Conservation (phyloP, 225 moss, liverwort and hornwort genomes). For the Climacium dendroides region DNA sequence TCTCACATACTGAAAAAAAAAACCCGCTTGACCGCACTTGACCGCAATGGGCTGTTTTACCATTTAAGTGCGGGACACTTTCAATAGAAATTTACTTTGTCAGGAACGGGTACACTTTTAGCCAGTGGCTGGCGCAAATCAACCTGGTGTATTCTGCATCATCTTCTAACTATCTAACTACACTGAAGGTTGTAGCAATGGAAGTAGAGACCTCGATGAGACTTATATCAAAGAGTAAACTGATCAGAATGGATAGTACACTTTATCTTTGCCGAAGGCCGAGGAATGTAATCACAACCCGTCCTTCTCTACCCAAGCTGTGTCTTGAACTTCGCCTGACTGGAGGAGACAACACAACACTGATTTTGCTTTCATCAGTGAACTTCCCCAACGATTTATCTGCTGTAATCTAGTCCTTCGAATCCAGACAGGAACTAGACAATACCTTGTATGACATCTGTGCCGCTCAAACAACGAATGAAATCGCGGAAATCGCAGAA, state of each 20-base stretch:
- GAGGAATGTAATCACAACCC: background rate
- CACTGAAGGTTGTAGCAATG: background rate
- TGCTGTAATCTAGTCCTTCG: background rate
- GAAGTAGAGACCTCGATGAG: background rate
- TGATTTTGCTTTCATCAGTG: background rate
- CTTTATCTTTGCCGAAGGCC: background rate
- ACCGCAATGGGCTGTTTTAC: too few relatives aligned
- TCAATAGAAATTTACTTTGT: background rate
- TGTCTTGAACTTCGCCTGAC: background rate
- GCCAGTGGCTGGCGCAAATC: background rate
- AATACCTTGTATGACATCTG: background rate
- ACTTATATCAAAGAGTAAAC: background rate
- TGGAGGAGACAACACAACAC: background rate
- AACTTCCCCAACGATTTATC: background rate
- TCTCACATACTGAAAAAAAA: too few relatives aligned
- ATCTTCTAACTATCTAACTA: background rate
- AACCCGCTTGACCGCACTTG: too few relatives aligned
- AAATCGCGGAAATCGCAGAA: background rate
- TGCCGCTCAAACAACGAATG: background rate
- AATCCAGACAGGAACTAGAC: background rate
- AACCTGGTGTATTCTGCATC: background rate
- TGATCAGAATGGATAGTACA: background rate
- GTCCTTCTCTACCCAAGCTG: background rate
- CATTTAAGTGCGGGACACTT: too few relatives aligned
- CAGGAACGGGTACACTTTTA: background rate